These are phyloP conservation scores for Alternaria sp. DNA, from an alignment of 2,329 filamentous ascomycete genomes.

Conservation along the genomic window DNA sequence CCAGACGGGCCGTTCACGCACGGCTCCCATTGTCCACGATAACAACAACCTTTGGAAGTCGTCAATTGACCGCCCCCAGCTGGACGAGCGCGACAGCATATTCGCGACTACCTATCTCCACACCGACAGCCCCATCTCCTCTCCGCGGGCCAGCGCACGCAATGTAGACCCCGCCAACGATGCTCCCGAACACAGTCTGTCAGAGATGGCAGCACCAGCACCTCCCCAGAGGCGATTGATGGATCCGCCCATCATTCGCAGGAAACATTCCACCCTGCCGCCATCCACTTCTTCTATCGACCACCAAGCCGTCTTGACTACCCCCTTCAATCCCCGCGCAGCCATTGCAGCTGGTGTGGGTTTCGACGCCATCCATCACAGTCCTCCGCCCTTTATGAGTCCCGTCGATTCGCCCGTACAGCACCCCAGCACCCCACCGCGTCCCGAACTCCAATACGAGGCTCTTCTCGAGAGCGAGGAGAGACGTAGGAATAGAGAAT, in stretches of 20 bases:
- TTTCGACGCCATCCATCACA: conserved; percentile 34
- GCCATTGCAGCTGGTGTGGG: conserved; percentile 33
- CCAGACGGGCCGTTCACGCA: conserved; percentile 51
- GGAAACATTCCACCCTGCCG: conserved; percentile 39
- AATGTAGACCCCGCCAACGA: conserved; percentile 32
- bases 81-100: conserved; percentile 70
- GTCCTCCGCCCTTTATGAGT: conserved; percentile 50
- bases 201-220: conserved; percentile 43
- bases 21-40: conserved; percentile 46
- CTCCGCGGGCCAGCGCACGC: conserved; percentile 45
- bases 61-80: conserved; percentile 58
- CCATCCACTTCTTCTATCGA: conserved; percentile 38
- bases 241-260: conserved; percentile 42
- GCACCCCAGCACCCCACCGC: conserved; percentile 42
- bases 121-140: conserved; percentile 58
- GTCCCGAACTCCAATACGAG: conserved; percentile 36
- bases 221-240: conserved; percentile 46
- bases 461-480: conserved; percentile 50
- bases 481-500: conserved; percentile 58
- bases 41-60: conserved; percentile 44
- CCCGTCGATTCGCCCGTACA: conserved; percentile 49
- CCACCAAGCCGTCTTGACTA: conserved; percentile 42
- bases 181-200: conserved; percentile 36
- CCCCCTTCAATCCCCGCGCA: conserved; percentile 43
- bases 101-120: conserved; percentile 69